These are phyloP conservation scores for Trichoderma harzianum DNA, from an alignment of 2,329 filamentous ascomycete genomes.

Conservation along the genomic window DNA sequence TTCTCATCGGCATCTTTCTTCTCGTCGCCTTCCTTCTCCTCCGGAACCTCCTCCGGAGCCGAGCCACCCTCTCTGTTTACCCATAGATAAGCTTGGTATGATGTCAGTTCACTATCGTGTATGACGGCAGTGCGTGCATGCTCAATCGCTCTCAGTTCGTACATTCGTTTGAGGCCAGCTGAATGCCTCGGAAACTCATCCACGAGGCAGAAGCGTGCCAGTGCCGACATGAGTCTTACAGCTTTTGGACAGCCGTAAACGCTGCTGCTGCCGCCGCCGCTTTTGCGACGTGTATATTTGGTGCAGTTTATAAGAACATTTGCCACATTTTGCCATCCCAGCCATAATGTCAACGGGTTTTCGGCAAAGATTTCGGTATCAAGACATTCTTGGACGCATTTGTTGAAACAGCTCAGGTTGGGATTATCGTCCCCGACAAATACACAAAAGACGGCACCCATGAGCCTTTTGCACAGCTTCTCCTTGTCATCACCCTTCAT, in stretches of 20 bases:
- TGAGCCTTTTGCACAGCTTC: neutral
- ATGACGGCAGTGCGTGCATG: neutral
- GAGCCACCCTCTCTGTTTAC: neutral
- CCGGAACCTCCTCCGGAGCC: neutral
- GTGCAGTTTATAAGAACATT: neutral
- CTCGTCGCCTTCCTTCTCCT: too few species aligned
- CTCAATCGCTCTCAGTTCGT: neutral
- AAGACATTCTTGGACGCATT: neutral
- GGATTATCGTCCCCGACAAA: neutral
- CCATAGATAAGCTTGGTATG: neutral
- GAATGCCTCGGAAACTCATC: neutral
- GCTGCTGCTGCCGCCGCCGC: neutral
- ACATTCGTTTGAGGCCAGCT: neutral
- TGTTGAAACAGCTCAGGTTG: neutral
- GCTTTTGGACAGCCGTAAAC: neutral
- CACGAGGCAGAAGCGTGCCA: neutral
- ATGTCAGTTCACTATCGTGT: neutral
- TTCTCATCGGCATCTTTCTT: too few species aligned
- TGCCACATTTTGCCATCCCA: neutral
- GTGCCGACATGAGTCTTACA: neutral
- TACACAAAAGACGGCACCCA: neutral
- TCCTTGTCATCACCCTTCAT: neutral
- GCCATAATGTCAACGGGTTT: neutral
- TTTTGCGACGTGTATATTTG: neutral
- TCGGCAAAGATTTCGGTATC: neutral